Evolutionary conservation across 345 rosid species (phyloP).

Genomic region (Boechera retrofracta): DNA sequence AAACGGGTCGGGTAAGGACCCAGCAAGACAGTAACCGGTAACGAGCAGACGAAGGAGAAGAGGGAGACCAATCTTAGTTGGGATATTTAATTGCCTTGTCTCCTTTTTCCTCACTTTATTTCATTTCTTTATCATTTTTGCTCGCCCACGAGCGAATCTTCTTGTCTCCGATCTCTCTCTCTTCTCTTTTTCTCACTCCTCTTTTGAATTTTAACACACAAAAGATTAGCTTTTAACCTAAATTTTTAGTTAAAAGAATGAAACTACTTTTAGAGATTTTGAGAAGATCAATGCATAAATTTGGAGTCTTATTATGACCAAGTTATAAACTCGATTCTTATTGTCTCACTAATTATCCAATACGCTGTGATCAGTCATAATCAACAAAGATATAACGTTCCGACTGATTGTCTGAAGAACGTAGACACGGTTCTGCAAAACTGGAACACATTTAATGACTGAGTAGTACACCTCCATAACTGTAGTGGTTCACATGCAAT

Average conservation of each 20-base stretch:
- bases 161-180: conserved; percentile 39
- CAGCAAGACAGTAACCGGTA: conserved; percentile 30
- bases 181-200: conserved; percentile 29
- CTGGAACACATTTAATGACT: conserved; percentile 30
- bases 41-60: conserved; percentile 38
- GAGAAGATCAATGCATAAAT: conserved; percentile 8
- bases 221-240: conserved; percentile 39
- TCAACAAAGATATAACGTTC: neutral
- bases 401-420: conserved; percentile 40
- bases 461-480: conserved; percentile 1
- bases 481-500: conserved; percentile 16
- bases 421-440: conserved; percentile 32
- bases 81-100: conserved; percentile 44
- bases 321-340: neutral
- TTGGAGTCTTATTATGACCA: conserved; percentile 4
- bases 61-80: conserved; percentile 45
- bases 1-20: conserved; percentile 43
- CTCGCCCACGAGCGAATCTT: conserved; percentile 44
- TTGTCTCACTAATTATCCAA: neutral
- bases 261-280: conserved; percentile 17
- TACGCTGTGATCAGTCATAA: conserved; percentile 17
- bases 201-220: conserved; percentile 20
- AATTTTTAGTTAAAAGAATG: neutral
- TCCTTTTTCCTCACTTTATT: conserved; percentile 40
- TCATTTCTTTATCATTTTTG: conserved; percentile 38